These are phyloP conservation scores for Calocera cornea DNA, from an alignment of 768 basidiomycete genomes.

Conservation along the genomic window DNA sequence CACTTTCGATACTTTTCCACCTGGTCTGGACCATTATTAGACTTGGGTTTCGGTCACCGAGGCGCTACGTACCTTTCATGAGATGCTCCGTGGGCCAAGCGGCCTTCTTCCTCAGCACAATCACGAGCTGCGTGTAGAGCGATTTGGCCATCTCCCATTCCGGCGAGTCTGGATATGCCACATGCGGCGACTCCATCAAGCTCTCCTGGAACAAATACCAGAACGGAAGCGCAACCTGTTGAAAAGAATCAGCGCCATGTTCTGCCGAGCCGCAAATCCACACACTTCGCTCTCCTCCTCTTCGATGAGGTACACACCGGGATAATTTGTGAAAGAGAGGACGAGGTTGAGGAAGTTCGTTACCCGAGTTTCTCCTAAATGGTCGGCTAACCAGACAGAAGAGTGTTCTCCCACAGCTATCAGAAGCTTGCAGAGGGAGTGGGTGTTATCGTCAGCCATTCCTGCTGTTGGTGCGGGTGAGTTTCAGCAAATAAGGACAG, in stretches of 20 bases:
- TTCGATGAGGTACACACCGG: constrained; percentile 66
- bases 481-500: constrained; percentile 22
- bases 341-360: constrained; percentile 62
- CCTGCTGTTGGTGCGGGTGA: constrained; percentile 12
- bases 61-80: constrained; percentile 1
- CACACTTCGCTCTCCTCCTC: constrained; percentile 69
- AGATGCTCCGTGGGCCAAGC: constrained; percentile 44
- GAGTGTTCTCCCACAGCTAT: constrained; percentile 79
- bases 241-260: background rate
- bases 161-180: constrained; percentile 18
- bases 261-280: background rate
- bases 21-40: constrained; percentile 35
- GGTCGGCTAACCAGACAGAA: constrained; percentile 54
- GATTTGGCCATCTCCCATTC: constrained; percentile 40
- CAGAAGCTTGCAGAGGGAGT: constrained; percentile 67
- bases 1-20: constrained; percentile 67
- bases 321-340: constrained; percentile 56
- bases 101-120: constrained; percentile 56
- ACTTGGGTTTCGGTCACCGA: background rate
- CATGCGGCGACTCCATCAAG: constrained; percentile 24
- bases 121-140: constrained; percentile 68
- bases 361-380: constrained; percentile 41
- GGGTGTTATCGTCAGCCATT: constrained; percentile 36
- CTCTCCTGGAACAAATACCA: constrained; percentile 89
- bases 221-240: constrained; percentile 56